Base-by-base conservation (phyloP, 768 basidiomycete species). In the Clathrus columnatus region DNA sequence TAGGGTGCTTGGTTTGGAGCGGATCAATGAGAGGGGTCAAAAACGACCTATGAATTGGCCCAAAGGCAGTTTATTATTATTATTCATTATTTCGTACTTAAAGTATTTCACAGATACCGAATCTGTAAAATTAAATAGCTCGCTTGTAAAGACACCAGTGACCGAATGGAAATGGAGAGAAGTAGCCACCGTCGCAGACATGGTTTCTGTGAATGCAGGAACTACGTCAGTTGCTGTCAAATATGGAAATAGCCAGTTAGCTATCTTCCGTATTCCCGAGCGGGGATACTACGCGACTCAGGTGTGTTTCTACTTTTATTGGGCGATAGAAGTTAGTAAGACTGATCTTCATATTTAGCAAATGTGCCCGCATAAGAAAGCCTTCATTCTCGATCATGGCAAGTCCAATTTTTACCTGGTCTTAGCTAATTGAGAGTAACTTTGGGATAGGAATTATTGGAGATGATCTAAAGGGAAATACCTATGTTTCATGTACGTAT, bases 301-400 rank as follows among this genome's bases (percentile, higher is more conserved):
- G 63, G 79, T 85, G 69, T 66, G 63, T 23, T 53, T 48, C 49
- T 48, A 18, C 44, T 46, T 56, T 41, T n/a, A 42, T 56, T 30
- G 7, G 42, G n/a, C 5, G 21, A 46, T 14, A 26, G 21, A 41
- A 20, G 1, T 45, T 28, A 11, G 28, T 10, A 29, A 28, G 6
- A 10, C 23, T 36, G 14, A 36, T 36, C 7, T 18, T 17, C 17
- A 6, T 1, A 20, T 52, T 23, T 21, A 74, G 73, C 50, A 51
- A 51, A 73, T 73, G 75, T 72, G 71, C 56, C 72, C 74, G 1
- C 74, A 79, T 60, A 74, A 73, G 61, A 75, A 79, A 3, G 84
- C 85, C 0, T 84, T 86, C 61, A 82, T 87, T 7, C 78, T 87
- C 7, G 81, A 81, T 27, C 80, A 85, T 57, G 82, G 82, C 49